Evolutionary conservation across 768 basidiomycete species (phyloP).

Genomic region (Boletus tomentosulus): DNA sequence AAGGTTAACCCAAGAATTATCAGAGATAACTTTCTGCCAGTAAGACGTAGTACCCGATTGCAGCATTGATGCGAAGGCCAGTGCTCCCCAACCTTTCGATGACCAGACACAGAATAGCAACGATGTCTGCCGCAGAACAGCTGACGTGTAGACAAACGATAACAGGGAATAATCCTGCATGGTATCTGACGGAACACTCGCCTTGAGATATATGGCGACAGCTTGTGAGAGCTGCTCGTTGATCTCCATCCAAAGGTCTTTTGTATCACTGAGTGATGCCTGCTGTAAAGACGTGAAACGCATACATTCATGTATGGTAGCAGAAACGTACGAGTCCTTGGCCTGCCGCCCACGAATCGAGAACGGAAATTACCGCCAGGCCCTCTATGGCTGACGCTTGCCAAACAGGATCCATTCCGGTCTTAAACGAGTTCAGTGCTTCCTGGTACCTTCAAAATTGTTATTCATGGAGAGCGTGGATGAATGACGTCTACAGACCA

Average conservation of each 20-base stretch:
- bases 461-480: constrained; percentile 11
- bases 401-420: constrained; percentile 77
- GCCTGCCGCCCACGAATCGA: constrained; percentile 82
- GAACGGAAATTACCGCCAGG: constrained; percentile 67
- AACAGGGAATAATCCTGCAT: constrained; percentile 59
- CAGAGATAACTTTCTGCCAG: constrained; percentile 54
- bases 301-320: not conserved
- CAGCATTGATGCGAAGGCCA: constrained; percentile 73
- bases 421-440: constrained; percentile 72
- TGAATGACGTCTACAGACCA: constrained; percentile 50
- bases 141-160: constrained; percentile 62
- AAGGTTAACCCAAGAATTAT: constrained; percentile 46
- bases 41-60: constrained; percentile 57
- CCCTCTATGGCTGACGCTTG: constrained; percentile 88
- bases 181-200: constrained; percentile 45
- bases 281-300: constrained; percentile 40
- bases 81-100: constrained; percentile 82
- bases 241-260: constrained; percentile 74
- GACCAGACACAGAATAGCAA: constrained; percentile 79
- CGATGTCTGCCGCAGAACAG: constrained; percentile 66
- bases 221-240: constrained; percentile 72
- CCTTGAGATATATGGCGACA: constrained; percentile 54
- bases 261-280: constrained; percentile 45
- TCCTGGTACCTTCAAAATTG: constrained; percentile 70
- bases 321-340: constrained; percentile 58